Conservation (phyloP, 2,329 filamentous ascomycete species). For the Sporothrix brunneoviolacea region DNA sequence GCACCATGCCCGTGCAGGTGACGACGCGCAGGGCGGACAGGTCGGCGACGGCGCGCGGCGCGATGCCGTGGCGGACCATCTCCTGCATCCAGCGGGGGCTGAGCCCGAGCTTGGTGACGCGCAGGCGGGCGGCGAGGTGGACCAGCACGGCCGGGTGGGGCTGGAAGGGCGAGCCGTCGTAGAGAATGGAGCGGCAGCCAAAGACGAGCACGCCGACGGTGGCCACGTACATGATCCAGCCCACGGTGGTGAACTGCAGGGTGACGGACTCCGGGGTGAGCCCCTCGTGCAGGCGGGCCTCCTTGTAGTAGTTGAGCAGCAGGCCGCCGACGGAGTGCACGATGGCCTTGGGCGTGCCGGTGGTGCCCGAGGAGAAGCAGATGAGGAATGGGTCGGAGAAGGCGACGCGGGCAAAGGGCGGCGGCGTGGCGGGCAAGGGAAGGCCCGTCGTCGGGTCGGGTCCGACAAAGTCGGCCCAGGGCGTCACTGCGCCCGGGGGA, state of each 20-base stretch:
- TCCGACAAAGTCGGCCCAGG: conserved; percentile 39
- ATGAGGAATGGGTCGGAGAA: conserved; percentile 74
- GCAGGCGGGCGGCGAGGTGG: conserved; percentile 53
- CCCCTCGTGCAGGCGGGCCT: conserved; percentile 47
- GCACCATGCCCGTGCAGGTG: conserved; percentile 73
- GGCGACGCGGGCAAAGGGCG: conserved; percentile 52
- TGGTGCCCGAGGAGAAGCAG: conserved; percentile 75
- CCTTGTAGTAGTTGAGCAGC: conserved; percentile 50
- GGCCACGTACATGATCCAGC: conserved; percentile 83
- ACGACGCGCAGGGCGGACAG: conserved; percentile 56
- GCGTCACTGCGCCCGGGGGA: conserved; percentile 33
- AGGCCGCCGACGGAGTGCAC: conserved; percentile 67
- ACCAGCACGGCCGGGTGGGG: conserved; percentile 61
- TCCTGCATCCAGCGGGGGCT: conserved; percentile 74
- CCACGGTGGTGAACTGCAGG: conserved; percentile 59
- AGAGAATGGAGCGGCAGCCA: conserved; percentile 61
- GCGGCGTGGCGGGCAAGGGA: conserved; percentile 19
- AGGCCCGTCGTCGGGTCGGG: conserved; percentile 20
- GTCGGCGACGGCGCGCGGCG: conserved; percentile 56
- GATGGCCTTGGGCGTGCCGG: conserved; percentile 78
- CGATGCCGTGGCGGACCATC: conserved; percentile 56
- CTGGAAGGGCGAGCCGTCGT: conserved; percentile 75
- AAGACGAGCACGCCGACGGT: conserved; percentile 52
- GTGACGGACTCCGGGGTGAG: conserved; percentile 33
- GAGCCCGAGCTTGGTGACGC: conserved; percentile 66